phyloP scores from a whole-genome alignment of 306 rosid genomes.

The Ormosia emarginata region DNA sequence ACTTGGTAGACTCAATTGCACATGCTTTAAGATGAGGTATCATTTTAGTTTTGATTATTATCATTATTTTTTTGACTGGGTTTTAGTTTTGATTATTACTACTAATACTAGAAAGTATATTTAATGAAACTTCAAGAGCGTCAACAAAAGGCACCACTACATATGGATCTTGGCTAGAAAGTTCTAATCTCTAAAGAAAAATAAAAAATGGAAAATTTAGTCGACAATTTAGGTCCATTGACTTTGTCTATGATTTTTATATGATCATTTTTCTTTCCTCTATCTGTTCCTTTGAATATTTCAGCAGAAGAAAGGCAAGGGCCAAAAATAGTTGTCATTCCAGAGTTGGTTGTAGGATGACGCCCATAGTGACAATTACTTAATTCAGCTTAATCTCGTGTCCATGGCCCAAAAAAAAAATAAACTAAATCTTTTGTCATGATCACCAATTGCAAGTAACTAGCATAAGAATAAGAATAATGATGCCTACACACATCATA shows the following conservation, averaged over 20 bases:
- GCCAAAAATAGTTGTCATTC: background rate
- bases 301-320: background rate
- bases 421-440: background rate
- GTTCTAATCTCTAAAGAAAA: background rate
- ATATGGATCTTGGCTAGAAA: background rate
- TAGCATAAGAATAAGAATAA: background rate
- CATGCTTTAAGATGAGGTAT: conserved; percentile 26
- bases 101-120: background rate
- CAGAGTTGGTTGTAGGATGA: background rate
- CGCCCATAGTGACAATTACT: background rate
- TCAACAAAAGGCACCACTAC: background rate
- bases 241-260: conserved; percentile 11
- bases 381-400: background rate
- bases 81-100: background rate
- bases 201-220: background rate
- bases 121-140: background rate
- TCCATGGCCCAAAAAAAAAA: background rate
- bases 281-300: conserved; percentile 10
- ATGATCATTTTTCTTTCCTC: background rate
- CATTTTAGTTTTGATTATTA: background rate
- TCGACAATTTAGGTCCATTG: background rate
- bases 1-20: conserved; percentile 12
- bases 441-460: background rate
- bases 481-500: background rate
- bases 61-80: too few relatives aligned